These are phyloP conservation scores for Mallotus nudiflorus DNA, from an alignment of 345 rosid species.

Conservation along the genomic window DNA sequence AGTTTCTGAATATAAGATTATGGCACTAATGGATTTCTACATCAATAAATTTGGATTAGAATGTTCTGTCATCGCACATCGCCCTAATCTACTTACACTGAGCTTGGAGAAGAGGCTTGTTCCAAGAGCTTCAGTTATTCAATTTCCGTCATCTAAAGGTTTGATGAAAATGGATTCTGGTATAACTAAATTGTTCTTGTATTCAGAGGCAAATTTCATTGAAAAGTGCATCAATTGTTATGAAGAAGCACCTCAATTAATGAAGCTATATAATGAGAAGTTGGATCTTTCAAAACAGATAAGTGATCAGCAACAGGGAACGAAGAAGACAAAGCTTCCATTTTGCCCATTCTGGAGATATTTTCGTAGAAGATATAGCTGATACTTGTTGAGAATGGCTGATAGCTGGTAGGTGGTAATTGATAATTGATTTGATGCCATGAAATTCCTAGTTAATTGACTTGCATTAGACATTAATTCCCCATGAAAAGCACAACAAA, in stretches of 20 bases:
- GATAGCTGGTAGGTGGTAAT: neutral
- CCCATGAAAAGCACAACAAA: neutral
- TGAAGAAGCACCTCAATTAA: slow-evolving; percentile 3
- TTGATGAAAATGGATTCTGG: slow-evolving; percentile 4
- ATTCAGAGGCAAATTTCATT: neutral
- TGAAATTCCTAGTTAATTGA: neutral
- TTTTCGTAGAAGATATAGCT: no score
- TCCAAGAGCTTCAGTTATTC: slow-evolving; percentile 13
- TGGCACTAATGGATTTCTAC: slow-evolving; percentile 40
- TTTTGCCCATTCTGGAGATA: no score
- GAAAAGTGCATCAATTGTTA: neutral
- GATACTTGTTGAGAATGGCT: no score
- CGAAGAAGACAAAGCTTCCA: no score
- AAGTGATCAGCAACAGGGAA: neutral
- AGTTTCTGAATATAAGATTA: slow-evolving; percentile 43
- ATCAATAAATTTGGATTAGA: slow-evolving; percentile 41
- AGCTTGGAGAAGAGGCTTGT: slow-evolving; percentile 45
- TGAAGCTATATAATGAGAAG: neutral
- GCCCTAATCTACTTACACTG: slow-evolving; percentile 33
- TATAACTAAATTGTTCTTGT: neutral
- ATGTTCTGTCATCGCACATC: slow-evolving; percentile 30
- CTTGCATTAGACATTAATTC: neutral
- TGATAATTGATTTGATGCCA: neutral
- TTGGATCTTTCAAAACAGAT: neutral
- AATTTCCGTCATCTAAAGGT: neutral